Evolutionary conservation across 2,329 filamentous ascomycete species (phyloP).

Genomic region (Stemphylium vesicarium): DNA sequence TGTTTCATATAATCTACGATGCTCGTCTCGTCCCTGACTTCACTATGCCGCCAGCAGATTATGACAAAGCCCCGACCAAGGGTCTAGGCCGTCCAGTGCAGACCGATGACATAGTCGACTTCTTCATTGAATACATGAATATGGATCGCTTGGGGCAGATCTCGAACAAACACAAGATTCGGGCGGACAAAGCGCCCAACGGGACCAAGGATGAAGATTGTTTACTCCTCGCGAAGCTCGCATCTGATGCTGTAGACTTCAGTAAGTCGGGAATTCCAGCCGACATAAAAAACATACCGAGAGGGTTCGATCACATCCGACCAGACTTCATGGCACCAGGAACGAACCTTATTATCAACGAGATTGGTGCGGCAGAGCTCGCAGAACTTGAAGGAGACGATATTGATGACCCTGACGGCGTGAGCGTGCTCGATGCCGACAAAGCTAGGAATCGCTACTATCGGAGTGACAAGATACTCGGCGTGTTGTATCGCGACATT

Average conservation of each 20-base stretch:
- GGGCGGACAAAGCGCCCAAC: conserved; percentile 45
- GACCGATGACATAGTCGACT: conserved; percentile 73
- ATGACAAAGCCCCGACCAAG: conserved; percentile 62
- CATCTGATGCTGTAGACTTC: conserved; percentile 43
- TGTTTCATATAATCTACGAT: conserved; percentile 83
- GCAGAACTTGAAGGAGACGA: conserved; percentile 38
- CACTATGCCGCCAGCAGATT: conserved; percentile 69
- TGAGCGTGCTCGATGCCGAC: conserved; percentile 52
- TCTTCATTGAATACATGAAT: conserved; percentile 69
- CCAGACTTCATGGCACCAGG: conserved; percentile 63
- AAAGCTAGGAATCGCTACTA: conserved; percentile 63
- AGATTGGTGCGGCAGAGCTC: conserved; percentile 30
- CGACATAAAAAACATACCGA: conserved; percentile 25
- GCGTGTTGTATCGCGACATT: conserved; percentile 72
- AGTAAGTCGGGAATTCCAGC: conserved; percentile 33
- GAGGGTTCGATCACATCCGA: conserved; percentile 32
- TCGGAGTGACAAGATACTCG: conserved; percentile 70
- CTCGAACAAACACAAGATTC: conserved; percentile 50
- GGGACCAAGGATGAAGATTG: conserved; percentile 44
- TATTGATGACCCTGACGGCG: conserved; percentile 45
- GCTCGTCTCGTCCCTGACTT: conserved; percentile 53
- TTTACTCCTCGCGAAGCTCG: conserved; percentile 49
- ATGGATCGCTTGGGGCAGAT: conserved; percentile 53
- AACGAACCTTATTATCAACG: conserved; percentile 48
- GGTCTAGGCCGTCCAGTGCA: conserved; percentile 68